Evolutionary conservation across 306 rosid species (phyloP).

Genomic region (Delonix regia): DNA sequence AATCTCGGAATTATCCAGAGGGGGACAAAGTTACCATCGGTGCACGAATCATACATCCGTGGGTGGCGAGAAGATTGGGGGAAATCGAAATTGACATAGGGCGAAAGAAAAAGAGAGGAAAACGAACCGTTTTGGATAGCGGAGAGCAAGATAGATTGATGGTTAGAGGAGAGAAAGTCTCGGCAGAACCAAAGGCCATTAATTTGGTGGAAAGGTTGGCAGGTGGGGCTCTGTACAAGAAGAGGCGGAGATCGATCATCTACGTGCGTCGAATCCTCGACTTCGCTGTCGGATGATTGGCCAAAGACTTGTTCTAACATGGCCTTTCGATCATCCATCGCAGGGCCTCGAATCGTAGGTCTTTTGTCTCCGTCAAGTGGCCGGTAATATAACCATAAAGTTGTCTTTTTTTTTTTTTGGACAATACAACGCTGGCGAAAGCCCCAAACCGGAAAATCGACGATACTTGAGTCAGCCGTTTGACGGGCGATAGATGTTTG

Average conservation of each 20-base stretch:
- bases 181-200: slow-evolving; percentile 70
- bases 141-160: slow-evolving; percentile 58
- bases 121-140: slow-evolving; percentile 56
- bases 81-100: neutral
- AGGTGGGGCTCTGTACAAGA: slow-evolving; percentile 20
- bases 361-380: neutral
- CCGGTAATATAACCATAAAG: too few relatives aligned
- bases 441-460: neutral
- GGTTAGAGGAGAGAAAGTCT: slow-evolving; percentile 54
- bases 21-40: neutral
- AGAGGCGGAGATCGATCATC: neutral
- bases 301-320: slow-evolving; percentile 68
- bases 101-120: neutral
- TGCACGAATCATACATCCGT: neutral
- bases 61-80: neutral
- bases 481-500: too few relatives aligned
- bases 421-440: neutral
- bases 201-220: slow-evolving; percentile 52
- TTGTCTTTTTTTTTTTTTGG: neutral
- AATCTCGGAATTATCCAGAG: neutral
- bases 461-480: too few relatives aligned
- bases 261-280: neutral
- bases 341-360: neutral
- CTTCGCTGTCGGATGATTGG: slow-evolving; percentile 58
- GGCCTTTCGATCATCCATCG: slow-evolving; percentile 33